phyloP scores from a whole-genome alignment of 1,284 basidiomycete species.

The Ganoderma resinaceum region DNA sequence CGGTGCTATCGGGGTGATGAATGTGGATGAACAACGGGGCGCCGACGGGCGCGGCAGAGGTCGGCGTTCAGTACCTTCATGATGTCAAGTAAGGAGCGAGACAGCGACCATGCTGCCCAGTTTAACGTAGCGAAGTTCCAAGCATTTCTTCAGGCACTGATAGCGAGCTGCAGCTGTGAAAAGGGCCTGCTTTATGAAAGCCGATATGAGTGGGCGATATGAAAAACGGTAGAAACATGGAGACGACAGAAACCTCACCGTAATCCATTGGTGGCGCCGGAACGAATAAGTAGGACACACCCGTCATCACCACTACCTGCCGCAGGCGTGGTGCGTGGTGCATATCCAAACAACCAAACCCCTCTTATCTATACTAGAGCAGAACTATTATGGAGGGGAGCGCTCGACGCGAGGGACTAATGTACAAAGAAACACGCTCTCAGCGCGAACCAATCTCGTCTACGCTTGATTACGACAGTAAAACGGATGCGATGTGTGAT shows the following conservation, averaged over 20 bases:
- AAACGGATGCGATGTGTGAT: conserved; percentile 5
- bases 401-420: conserved; percentile 30
- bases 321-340: neutral
- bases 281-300: neutral
- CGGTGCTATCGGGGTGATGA: neutral
- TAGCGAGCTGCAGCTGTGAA: neutral
- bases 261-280: too few species aligned
- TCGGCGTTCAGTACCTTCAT: neutral
- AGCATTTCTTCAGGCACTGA: neutral
- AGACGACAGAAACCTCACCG: neutral
- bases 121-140: neutral
- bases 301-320: neutral
- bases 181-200: neutral
- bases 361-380: conserved; percentile 25
- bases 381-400: conserved; percentile 19
- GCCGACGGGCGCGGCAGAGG: too few species aligned
- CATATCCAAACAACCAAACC: neutral
- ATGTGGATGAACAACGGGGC: neutral
- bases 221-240: neutral
- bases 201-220: neutral
- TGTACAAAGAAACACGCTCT: conserved; percentile 27
- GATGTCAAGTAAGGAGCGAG: neutral
- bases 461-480: conserved; percentile 16
- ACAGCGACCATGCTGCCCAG: neutral
- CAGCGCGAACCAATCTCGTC: conserved; percentile 18